These are phyloP conservation scores for Cladorrhinum sp. DNA, from an alignment of 2,329 filamentous ascomycete genomes.

Conservation along the genomic window DNA sequence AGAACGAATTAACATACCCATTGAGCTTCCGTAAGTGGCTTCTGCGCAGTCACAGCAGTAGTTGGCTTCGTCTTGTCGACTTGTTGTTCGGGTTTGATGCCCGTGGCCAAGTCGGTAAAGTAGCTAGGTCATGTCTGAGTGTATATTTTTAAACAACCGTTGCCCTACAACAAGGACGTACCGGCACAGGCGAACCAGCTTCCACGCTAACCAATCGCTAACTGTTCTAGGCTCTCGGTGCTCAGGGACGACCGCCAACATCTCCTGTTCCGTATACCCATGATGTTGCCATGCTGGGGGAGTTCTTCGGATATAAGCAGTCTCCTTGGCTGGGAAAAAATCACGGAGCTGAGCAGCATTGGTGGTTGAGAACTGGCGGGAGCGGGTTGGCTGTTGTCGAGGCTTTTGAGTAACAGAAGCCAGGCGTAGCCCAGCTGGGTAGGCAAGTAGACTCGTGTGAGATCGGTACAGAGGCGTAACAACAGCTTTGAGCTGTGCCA, in stretches of 20 bases:
- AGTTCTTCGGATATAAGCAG: conserved; percentile 59
- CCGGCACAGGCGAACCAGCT: conserved; percentile 61
- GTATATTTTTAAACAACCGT: background rate
- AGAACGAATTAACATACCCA: conserved; percentile 53
- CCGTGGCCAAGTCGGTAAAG: conserved; percentile 78
- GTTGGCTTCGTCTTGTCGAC: conserved; percentile 57
- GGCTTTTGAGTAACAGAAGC: conserved; percentile 27
- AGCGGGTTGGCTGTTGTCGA: conserved; percentile 20
- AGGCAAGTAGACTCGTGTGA: conserved; percentile 21
- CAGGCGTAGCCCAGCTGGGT: conserved; percentile 30
- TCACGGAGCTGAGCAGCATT: conserved; percentile 46
- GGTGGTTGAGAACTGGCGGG: conserved; percentile 50
- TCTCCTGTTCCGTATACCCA: conserved; percentile 74
- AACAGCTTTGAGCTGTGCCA: conserved; percentile 28
- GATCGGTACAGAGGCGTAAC: conserved; percentile 16
- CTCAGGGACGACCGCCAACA: conserved; percentile 69
- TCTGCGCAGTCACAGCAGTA: conserved; percentile 49
- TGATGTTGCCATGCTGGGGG: conserved; percentile 68
- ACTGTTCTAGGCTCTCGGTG: conserved; percentile 71
- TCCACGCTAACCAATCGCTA: conserved; percentile 77
- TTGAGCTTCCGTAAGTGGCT: conserved; percentile 76
- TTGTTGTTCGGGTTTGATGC: conserved; percentile 68
- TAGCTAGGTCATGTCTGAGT: conserved; percentile 48
- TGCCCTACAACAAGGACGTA: conserved; percentile 13
- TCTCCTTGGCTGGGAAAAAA: conserved; percentile 62